Conservation (phyloP, 257 asterid genomes). For the Przewalskia tangutica region DNA sequence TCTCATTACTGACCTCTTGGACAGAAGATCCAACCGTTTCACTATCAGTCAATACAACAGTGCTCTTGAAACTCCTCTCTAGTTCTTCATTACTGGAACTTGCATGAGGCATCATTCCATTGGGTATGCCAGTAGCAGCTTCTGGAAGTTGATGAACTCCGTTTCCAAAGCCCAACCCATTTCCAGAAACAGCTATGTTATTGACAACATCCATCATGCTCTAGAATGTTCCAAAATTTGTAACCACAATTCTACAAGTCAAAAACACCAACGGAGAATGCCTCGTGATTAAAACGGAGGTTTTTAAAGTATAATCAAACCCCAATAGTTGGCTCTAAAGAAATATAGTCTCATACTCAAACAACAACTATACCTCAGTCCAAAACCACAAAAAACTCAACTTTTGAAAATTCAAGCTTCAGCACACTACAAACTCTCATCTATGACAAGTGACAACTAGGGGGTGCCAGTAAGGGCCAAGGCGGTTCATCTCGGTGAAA, state of each 20-base stretch:
- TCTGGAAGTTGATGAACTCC: constrained; percentile 19
- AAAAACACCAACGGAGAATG: neutral
- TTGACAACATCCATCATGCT: constrained; percentile 24
- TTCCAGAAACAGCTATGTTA: constrained; percentile 15
- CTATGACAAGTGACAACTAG: neutral
- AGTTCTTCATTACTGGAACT: constrained; percentile 14
- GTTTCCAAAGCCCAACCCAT: constrained; percentile 19
- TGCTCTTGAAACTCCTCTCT: constrained; percentile 9
- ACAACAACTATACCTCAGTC: neutral
- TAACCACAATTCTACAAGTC: neutral
- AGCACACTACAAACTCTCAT: neutral
- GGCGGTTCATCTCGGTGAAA: too few species aligned
- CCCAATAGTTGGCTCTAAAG: neutral
- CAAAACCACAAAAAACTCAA: neutral
- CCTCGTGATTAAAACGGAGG: neutral
- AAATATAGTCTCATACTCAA: neutral
- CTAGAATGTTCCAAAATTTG: neutral
- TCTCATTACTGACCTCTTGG: constrained; percentile 6
- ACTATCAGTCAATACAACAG: constrained; percentile 7
- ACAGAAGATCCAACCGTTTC: constrained; percentile 10
- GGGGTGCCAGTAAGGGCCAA: too few species aligned
- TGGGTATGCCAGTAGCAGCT: constrained; percentile 5
- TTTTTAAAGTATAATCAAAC: neutral
- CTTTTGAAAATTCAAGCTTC: neutral
- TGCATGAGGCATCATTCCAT: constrained; percentile 16